Conservation (phyloP, 2,329 filamentous ascomycete species). For the Diaporthe vexans region DNA sequence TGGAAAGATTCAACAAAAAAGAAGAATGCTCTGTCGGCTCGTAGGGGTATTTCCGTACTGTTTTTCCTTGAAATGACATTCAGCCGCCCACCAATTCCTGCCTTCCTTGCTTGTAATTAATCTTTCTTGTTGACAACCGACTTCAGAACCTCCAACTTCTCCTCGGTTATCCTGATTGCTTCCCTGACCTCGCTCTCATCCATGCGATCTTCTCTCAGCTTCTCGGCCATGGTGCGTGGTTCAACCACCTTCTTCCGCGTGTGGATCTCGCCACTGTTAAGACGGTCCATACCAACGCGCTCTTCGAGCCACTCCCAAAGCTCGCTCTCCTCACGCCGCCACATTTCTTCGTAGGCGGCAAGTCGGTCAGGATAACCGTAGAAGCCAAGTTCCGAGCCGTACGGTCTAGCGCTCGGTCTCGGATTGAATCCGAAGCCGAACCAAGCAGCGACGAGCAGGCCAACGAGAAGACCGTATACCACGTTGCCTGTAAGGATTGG, state of each 20-base stretch:
- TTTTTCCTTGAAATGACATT: slow-evolving; percentile 21
- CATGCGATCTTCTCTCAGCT: slow-evolving; percentile 72
- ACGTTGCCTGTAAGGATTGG: slow-evolving; percentile 83
- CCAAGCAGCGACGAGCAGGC: slow-evolving; percentile 82
- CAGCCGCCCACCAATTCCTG: neutral
- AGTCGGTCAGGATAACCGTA: slow-evolving; percentile 73
- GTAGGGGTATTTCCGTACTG: slow-evolving; percentile 36
- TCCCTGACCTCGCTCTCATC: slow-evolving; percentile 81
- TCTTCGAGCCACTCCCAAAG: slow-evolving; percentile 96
- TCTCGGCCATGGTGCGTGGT: slow-evolving; percentile 71
- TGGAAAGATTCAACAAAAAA: slow-evolving; percentile 13
- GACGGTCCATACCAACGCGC: slow-evolving; percentile 78
- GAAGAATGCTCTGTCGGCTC: slow-evolving; percentile 24
- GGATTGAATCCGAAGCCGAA: slow-evolving; percentile 72
- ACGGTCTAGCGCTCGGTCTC: slow-evolving; percentile 53
- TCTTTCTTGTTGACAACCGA: slow-evolving; percentile 75
- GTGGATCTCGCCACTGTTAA: slow-evolving; percentile 56
- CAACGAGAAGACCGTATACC: slow-evolving; percentile 80
- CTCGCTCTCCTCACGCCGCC: slow-evolving; percentile 88
- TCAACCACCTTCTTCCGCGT: slow-evolving; percentile 65
- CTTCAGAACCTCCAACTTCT: slow-evolving; percentile 84
- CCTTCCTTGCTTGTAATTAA: slow-evolving; percentile 37
- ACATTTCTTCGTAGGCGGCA: slow-evolving; percentile 93
- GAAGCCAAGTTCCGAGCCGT: slow-evolving; percentile 57
- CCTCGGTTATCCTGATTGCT: slow-evolving; percentile 88